Conservation (phyloP, 2,329 filamentous ascomycete genomes). For the Colletotrichum simmondsii region DNA sequence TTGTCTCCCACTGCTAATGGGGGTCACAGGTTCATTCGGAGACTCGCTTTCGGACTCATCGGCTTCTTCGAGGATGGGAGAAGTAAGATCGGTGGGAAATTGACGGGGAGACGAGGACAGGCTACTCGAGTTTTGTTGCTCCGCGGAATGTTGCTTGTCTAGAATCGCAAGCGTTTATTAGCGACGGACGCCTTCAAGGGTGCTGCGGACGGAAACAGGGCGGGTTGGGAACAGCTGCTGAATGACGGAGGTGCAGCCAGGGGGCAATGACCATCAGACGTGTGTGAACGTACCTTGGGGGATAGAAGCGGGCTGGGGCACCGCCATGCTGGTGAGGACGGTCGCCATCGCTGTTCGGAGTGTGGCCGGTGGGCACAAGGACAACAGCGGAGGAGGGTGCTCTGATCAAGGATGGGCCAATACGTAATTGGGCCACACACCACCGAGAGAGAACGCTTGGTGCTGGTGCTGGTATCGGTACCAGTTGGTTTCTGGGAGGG, state of each 20-base stretch:
- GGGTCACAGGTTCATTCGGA: slow-evolving; percentile 70
- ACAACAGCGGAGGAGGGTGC: slow-evolving; percentile 14
- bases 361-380: slow-evolving; percentile 20
- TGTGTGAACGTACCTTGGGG: slow-evolving; percentile 22
- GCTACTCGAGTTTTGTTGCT: slow-evolving; percentile 31
- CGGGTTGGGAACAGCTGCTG: slow-evolving; percentile 18
- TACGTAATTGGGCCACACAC: slow-evolving; percentile 32
- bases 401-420: slow-evolving; percentile 25
- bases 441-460: slow-evolving; percentile 23
- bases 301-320: slow-evolving; percentile 20
- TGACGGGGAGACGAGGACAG: slow-evolving; percentile 57
- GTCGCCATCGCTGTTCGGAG: slow-evolving; percentile 27
- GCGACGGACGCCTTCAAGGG: slow-evolving; percentile 22
- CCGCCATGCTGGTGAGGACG: slow-evolving; percentile 21
- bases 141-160: slow-evolving; percentile 22
- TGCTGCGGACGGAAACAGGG: slow-evolving; percentile 32
- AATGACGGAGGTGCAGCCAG: slow-evolving; percentile 26
- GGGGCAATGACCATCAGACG: slow-evolving; percentile 1
- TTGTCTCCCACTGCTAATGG: slow-evolving; percentile 65
- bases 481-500: not conserved
- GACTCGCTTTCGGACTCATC: slow-evolving; percentile 71
- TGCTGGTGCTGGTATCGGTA: slow-evolving; percentile 20
- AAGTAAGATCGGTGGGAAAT: slow-evolving; percentile 60
- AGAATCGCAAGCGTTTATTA: slow-evolving; percentile 25
- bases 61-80: slow-evolving; percentile 66